Base-by-base conservation (phyloP, 495 filamentous ascomycete genomes). In the Tuber brumale region DNA sequence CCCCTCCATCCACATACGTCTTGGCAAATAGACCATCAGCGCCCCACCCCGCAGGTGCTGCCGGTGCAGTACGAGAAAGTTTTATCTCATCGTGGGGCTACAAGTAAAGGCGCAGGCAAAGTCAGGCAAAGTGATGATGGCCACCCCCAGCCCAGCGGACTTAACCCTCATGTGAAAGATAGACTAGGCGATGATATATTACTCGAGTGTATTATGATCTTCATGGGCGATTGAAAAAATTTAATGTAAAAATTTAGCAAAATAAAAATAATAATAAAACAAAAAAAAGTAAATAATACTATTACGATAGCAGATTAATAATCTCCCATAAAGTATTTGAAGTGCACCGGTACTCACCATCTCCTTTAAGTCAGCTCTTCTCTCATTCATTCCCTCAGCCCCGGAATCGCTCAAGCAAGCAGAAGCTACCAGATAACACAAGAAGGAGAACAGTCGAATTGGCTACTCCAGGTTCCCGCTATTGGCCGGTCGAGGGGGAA, bases 31-130 rank as follows among this genome's bases (percentile, higher is more conserved):
- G 74, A 71, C 37, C 41, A 44, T 43, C 44, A 46, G 39, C 46
- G 41, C 71, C 19, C 44, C 14, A 27, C 45, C 45, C 45, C 12
- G 51, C 27, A n/a, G n/a, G 27, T 18, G 16, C 14, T 57, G 6
- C 48, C 71, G 44, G 74, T 48, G 69, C 71, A 39, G 74, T 48
- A 71, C 44, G 61, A 76, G 77, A 79, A 80, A 80, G 79, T 14
- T 76, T 80, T 79, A 79, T 75, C 76, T 72, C 76, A 79, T 74
- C 76, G 78, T 75, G 57, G 74, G 76, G 61, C 51, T 48, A 72
- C 37, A 39, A 4, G 37, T 39, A 39, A 31, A 61, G 3, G 31
- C n/a, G 46, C 41, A 69, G 66, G 27, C 48, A 71, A n/a, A 48
- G 69, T 37, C 43, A 61, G 48, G 23, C 23, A 51, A n/a, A 51